Base-by-base conservation (phyloP, 345 rosid genomes). In the Populus pruinosa region DNA sequence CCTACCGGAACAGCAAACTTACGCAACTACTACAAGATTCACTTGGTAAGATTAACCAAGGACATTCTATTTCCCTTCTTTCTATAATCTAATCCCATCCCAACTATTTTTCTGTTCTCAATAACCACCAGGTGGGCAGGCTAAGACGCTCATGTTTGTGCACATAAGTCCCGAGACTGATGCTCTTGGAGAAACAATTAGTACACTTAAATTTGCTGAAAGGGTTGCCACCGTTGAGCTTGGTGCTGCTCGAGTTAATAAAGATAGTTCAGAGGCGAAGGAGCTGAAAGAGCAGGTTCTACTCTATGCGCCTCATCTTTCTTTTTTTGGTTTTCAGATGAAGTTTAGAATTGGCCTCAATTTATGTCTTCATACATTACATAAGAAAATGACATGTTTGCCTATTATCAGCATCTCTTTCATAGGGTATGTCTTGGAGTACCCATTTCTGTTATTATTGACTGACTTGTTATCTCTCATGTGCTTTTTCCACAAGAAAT, bases 231-330 rank as follows among this genome's bases (percentile, higher is more conserved):
- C 82, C 13, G 82, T 82, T 59, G 85, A 82, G 76, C 85, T 82
- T 35, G 85, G 85, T 71, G 82, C 85, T 71, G 85, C 85, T 78
- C 69, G 63, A 67, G 85, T 82, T 47, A 82, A 82, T 72, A 82
- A 75, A 76, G 85, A 82, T 23, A 38, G 79, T 38, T 29, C 36
- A 36, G 85, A 82, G 20, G 85, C 76, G 66, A 82, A 78, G 78
- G 85, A 82, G 35, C 82, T 82, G 55, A 82, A 82, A 78, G 82
- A 82, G 63, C 85, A 82, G 85, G 85, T 82, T 80, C 56, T 65
- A 53, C 47, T 64, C 25, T 74, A 14, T 27, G 27, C 25, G 23
- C 7, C 16, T 4, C 33, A 23, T 25, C 8, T 23, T 11, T 36
- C 31, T 3, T 73, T 20, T 33, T 16, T 62, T 10, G 33, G 10